phyloP scores from a whole-genome alignment of 192 early-diverging fungal species.

The Linnemannia hyalina region DNA sequence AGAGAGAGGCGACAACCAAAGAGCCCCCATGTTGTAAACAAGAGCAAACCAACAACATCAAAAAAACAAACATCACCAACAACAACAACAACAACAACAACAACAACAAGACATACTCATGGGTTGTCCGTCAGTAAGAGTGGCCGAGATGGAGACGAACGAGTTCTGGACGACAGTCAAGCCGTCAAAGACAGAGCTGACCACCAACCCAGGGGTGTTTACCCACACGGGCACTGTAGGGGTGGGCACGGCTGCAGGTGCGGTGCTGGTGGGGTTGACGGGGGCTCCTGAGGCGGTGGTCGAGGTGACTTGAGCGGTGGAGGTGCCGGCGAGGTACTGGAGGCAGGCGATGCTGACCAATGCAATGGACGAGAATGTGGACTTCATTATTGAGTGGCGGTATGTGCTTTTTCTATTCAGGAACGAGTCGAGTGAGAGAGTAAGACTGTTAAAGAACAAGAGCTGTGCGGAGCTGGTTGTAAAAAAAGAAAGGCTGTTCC shows the following conservation, averaged over 20 bases:
- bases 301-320: background rate
- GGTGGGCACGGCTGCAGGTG: background rate
- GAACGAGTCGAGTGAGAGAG: background rate
- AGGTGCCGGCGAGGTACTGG: slow-evolving; percentile 16
- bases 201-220: slow-evolving; percentile 37
- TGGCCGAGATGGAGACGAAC: slow-evolving; percentile 27
- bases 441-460: background rate
- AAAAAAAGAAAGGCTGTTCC: background rate
- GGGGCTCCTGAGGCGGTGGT: background rate
- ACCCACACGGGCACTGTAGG: slow-evolving; percentile 13
- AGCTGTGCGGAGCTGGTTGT: background rate
- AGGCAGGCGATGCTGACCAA: slow-evolving; percentile 24
- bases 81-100: background rate
- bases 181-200: slow-evolving; percentile 15
- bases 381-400: slow-evolving; percentile 15
- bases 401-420: background rate
- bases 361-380: slow-evolving; percentile 13
- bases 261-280: background rate
- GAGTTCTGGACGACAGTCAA: slow-evolving; percentile 21
- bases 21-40: background rate
- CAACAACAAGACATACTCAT: slow-evolving; percentile 17
- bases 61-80: background rate
- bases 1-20: background rate
- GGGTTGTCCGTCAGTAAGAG: background rate
- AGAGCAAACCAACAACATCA: background rate